Base-by-base conservation (phyloP, 352 stramenopile genomes). In the Phytopythium cucurbitacearum region DNA sequence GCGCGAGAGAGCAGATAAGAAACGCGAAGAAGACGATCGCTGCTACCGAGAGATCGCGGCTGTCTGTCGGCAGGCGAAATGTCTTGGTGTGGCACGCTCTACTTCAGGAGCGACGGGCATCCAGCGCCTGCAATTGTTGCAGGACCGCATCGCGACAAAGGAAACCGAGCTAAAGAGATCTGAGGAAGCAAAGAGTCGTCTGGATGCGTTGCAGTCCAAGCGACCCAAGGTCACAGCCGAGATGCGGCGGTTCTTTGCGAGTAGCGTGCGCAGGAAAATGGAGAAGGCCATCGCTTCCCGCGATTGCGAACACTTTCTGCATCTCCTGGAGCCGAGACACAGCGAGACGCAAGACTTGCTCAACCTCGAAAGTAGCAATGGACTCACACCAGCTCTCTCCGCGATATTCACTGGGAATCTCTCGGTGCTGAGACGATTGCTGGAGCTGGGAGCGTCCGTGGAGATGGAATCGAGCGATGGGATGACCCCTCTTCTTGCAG, bases 321-420 rank as follows among this genome's bases (percentile, higher is more conserved):
- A 54, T 8, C 49, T 87, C 1, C 69, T 89, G 10, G 64, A 81
- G 1, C 58, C 50, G 11, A 60, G 48, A n/a, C 43, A 53, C 2
- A 69, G 72, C 34, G 45, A 40, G 5, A 52, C 43, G 1, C 11
- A 12, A 3, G 34, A 43, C 6, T 35, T 85, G 32, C 40, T 80
- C 10, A 71, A 88, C 28, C 57, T 81, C 13, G 74, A 90, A 42
- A 88, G 79, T 16, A 37, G 57, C 16, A 87, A 87, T 11, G 68
- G 68, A 5, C 66, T 87, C 7, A 88, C 76, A 10, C 74, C 76
- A 28, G 48, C 72, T 36, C 57, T 90, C 3, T 65, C 64, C 4
- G 40, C 73, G n/a, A 82, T 88, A 38, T 76, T 77, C 32, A 56
- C 56, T 35, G 4, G 55, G 4, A 72, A 79, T 34, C 47, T 70